Conservation (phyloP, 768 basidiomycete genomes). For the Boletus sp. region DNA sequence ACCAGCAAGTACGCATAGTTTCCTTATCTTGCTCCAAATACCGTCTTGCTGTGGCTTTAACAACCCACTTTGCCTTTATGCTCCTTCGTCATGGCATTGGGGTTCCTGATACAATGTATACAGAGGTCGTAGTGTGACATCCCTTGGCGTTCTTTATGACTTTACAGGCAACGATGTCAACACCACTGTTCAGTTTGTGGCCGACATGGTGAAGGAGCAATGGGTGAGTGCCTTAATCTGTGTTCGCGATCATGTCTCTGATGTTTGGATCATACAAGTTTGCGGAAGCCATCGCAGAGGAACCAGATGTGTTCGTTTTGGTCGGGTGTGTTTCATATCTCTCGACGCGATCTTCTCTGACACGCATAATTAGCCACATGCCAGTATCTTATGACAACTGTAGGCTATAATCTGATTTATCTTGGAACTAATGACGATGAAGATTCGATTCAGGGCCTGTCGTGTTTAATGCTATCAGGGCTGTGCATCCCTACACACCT, state of each 20-base stretch:
- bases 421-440: not conserved
- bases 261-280: conserved; percentile 48
- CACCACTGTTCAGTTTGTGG: conserved; percentile 73
- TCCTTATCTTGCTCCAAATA: not conserved
- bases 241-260: not conserved
- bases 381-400: conserved; percentile 70
- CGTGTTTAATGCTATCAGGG: conserved; percentile 73
- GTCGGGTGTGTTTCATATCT: conserved; percentile 46
- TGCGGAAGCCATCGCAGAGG: conserved; percentile 69
- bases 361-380: conserved; percentile 65
- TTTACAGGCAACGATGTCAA: conserved; percentile 70
- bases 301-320: conserved; percentile 79
- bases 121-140: conserved; percentile 70
- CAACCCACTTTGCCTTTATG: not conserved
- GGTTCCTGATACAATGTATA: not conserved
- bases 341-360: not conserved
- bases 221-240: conserved; percentile 52
- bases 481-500: conserved; percentile 68
- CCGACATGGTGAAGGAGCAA: conserved; percentile 71
- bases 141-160: conserved; percentile 77
- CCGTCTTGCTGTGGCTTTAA: not conserved
- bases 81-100: not conserved
- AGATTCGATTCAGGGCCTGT: conserved; percentile 50
- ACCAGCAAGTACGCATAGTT: conserved; percentile 57
- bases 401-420: conserved; percentile 24